Conservation (phyloP, 2,329 filamentous ascomycete species). For the Monilinia polystroma region DNA sequence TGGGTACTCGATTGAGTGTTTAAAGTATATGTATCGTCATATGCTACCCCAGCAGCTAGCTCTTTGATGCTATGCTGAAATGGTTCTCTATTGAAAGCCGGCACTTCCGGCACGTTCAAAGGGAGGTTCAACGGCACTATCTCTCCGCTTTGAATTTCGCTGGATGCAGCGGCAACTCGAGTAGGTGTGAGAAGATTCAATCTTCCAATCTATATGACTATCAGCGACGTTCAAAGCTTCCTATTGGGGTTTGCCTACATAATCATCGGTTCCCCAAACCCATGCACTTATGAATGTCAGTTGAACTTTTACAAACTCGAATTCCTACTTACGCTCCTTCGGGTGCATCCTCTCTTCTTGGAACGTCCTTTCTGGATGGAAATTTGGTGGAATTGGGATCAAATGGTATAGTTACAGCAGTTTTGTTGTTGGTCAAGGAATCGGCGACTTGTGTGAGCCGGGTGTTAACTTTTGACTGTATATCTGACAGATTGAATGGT, state of each 20-base stretch:
- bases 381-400: slow-evolving; percentile 39
- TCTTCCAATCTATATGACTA: slow-evolving; percentile 42
- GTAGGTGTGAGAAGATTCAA: slow-evolving; percentile 49
- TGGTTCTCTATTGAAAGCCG: slow-evolving; percentile 40
- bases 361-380: slow-evolving; percentile 35
- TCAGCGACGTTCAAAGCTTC: background rate
- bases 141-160: slow-evolving; percentile 25
- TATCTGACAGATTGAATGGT: slow-evolving; percentile 28
- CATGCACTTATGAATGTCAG: slow-evolving; percentile 31
- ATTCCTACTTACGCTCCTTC: slow-evolving; percentile 34
- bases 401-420: slow-evolving; percentile 35
- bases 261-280: slow-evolving; percentile 40
- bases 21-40: slow-evolving; percentile 60
- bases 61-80: slow-evolving; percentile 41
- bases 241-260: slow-evolving; percentile 26
- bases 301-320: background rate
- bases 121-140: slow-evolving; percentile 16
- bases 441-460: slow-evolving; percentile 35
- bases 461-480: slow-evolving; percentile 25
- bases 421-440: slow-evolving; percentile 33
- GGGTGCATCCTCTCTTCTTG: slow-evolving; percentile 36
- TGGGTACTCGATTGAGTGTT: slow-evolving; percentile 59
- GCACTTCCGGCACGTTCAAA: slow-evolving; percentile 39
- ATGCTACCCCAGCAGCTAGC: slow-evolving; percentile 42
- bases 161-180: slow-evolving; percentile 44